Evolutionary conservation across 1,139 yeast species (phyloP).

Genomic region (Kurtzmaniella natalensis): DNA sequence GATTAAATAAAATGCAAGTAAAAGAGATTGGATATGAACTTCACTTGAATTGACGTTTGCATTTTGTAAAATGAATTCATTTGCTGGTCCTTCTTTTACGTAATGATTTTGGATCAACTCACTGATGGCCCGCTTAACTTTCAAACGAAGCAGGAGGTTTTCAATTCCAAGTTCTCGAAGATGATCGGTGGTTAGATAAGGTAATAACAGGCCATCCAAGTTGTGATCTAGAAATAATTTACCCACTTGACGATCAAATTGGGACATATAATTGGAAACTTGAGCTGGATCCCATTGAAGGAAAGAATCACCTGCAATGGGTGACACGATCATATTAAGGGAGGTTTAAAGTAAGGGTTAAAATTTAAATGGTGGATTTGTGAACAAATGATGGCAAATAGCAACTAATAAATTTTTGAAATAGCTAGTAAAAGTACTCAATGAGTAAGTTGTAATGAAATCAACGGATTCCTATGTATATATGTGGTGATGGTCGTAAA

Average conservation of each 20-base stretch:
- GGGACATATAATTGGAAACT: constrained; percentile 33
- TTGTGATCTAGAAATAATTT: constrained; percentile 46
- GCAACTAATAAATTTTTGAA: no score
- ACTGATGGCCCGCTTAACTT: constrained; percentile 45
- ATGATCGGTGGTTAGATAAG: constrained; percentile 56
- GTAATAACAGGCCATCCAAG: constrained; percentile 59
- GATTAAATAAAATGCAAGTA: constrained; percentile 5
- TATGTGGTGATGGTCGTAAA: no score
- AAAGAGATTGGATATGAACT: constrained; percentile 7
- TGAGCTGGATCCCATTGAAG: constrained; percentile 49
- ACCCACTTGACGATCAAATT: constrained; percentile 22
- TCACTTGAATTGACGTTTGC: constrained; percentile 6
- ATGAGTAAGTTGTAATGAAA: no score
- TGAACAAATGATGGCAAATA: no score
- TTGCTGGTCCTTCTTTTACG: constrained; percentile 1
- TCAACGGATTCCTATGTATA: no score
- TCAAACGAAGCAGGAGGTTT: constrained; percentile 39
- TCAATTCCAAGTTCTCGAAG: constrained; percentile 54
- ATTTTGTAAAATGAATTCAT: background rate
- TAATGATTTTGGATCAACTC: constrained; percentile 35
- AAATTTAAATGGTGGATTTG: no score
- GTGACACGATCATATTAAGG: background rate
- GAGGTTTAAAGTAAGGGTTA: no score
- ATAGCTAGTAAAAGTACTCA: no score
- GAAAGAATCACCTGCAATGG: constrained; percentile 27